Conservation (phyloP, 495 filamentous ascomycete genomes). For the Aspergillus coremiiformis region DNA sequence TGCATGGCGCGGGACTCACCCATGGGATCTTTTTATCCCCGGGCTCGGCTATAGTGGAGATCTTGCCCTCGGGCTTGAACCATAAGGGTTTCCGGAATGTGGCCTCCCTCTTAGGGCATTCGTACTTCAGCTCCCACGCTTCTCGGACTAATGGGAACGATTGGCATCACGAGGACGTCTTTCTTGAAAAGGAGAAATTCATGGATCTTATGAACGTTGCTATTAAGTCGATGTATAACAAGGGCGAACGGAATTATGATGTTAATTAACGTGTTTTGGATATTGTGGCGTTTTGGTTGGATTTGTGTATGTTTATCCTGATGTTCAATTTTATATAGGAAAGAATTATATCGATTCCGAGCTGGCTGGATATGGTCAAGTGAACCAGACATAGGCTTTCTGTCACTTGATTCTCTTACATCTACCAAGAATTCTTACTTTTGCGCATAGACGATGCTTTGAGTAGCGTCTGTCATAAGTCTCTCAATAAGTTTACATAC, state of each 20-base stretch:
- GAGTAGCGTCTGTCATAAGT: no score
- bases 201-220: conserved; percentile 13
- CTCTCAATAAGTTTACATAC: no score
- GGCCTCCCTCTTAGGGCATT: conserved; percentile 22
- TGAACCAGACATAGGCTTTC: no score
- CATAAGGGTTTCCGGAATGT: conserved; percentile 34
- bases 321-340: no score
- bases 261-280: background rate
- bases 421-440: no score
- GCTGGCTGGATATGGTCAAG: no score
- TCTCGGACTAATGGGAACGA: background rate
- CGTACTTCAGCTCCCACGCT: conserved; percentile 24
- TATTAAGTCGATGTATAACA: conserved; percentile 18
- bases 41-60: conserved; percentile 28
- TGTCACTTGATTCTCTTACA: no score
- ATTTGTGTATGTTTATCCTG: no score
- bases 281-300: no score
- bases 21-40: conserved; percentile 32
- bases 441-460: no score
- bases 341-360: no score
- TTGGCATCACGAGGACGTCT: conserved; percentile 19
- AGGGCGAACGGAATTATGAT: conserved; percentile 6
- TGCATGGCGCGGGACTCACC: conserved; percentile 36
- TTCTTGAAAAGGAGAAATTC: conserved; percentile 13
- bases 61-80: conserved; percentile 25